Percentiles rank a stretch among this genome's conserved stretches.
phyloP scores from a whole-genome alignment of 495 filamentous ascomycete genomes.

The Astrothelium subdiscretum region DNA sequence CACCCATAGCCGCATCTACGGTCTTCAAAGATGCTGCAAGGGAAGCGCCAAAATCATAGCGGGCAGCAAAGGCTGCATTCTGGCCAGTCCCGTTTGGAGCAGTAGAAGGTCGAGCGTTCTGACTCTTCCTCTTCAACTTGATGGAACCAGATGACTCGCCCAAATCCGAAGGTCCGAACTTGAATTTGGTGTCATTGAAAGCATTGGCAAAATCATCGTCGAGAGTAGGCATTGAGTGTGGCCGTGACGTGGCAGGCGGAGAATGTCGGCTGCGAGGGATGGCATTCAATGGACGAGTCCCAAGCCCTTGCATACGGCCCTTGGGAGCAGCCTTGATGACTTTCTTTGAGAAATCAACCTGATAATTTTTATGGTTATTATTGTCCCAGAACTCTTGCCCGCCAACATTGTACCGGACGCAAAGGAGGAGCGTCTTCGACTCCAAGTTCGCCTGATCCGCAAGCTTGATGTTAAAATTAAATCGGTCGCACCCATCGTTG shows the following conservation, averaged over 20 bases:
- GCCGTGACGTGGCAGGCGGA: constrained; percentile 35
- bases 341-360: constrained; percentile 83
- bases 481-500: constrained; percentile 67
- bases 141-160: constrained; percentile 35
- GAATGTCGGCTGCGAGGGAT: constrained; percentile 67
- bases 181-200: constrained; percentile 37
- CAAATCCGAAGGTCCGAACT: constrained; percentile 44
- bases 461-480: constrained; percentile 87
- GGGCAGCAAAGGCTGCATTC: constrained; percentile 57
- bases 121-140: constrained; percentile 27
- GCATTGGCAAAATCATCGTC: constrained; percentile 56
- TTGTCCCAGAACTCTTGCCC: constrained; percentile 94
- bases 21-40: constrained; percentile 70
- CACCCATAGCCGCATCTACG: constrained; percentile 41
- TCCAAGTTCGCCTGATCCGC: constrained; percentile 84
- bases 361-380: constrained; percentile 74
- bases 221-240: constrained; percentile 53
- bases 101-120: constrained; percentile 18
- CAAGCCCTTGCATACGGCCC: constrained; percentile 36
- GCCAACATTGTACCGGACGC: constrained; percentile 75
- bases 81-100: constrained; percentile 36
- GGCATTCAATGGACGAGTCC: constrained; percentile 43
- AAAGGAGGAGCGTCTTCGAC: constrained; percentile 79
- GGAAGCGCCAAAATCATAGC: constrained; percentile 89
- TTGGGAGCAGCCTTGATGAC: constrained; percentile 42